Conservation (phyloP, 352 stramenopile species). For the Pythium diclinum region DNA sequence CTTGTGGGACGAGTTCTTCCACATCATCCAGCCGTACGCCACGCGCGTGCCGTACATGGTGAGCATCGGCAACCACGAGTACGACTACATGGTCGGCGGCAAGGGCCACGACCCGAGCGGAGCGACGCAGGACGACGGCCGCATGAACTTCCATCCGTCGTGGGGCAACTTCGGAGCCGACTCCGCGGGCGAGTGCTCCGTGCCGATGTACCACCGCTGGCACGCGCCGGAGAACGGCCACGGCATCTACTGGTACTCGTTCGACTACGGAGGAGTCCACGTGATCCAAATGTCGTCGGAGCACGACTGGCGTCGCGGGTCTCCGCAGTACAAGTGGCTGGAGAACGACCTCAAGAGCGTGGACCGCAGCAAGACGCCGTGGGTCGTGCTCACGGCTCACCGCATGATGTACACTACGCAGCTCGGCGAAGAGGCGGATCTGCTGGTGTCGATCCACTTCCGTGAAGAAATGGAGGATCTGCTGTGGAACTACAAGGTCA, state of each 20-base stretch:
- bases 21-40: constrained; percentile 63
- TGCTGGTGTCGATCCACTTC: constrained; percentile 71
- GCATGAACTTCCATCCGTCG: constrained; percentile 63
- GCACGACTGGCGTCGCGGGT: constrained; percentile 85
- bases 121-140: constrained; percentile 38
- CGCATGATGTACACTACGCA: constrained; percentile 90
- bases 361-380: constrained; percentile 86
- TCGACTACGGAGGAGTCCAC: constrained; percentile 85
- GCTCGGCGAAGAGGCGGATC: constrained; percentile 58
- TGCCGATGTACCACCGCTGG: constrained; percentile 76
- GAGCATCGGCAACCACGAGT: constrained; percentile 80
- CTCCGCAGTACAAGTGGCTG: constrained; percentile 88
- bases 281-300: constrained; percentile 92
- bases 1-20: constrained; percentile 77
- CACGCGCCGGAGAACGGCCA: constrained; percentile 58
- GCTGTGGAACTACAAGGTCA: constrained; percentile 85
- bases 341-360: constrained; percentile 79
- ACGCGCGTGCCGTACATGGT: constrained; percentile 77
- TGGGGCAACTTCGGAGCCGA: constrained; percentile 76
- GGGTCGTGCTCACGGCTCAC: constrained; percentile 91
- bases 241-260: constrained; percentile 90
- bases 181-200: constrained; percentile 69
- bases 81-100: constrained; percentile 62
- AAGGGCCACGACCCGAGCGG: constrained; percentile 52
- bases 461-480: constrained; percentile 89